Conservation (phyloP, 139 green algal genomes). For the Marvania coccoides region DNA sequence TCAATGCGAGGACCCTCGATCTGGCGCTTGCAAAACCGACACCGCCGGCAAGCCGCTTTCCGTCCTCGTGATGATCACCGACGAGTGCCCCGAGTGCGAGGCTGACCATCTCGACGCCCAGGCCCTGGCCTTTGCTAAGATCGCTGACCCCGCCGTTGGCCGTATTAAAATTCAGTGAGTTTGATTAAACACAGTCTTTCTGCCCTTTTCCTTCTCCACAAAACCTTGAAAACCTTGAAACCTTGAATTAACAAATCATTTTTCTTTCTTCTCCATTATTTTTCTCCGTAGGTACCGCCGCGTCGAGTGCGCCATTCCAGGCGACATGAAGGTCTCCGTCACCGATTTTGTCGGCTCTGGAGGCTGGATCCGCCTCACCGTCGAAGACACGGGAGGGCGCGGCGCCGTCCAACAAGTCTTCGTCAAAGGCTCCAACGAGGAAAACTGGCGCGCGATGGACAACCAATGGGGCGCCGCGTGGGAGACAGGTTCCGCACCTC, state of each 20-base stretch:
- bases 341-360: conserved; percentile 21
- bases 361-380: conserved; percentile 30
- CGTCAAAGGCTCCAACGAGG: conserved; percentile 7
- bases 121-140: conserved; percentile 36
- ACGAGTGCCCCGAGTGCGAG: conserved; percentile 41
- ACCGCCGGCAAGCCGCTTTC: conserved; percentile 2
- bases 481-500: conserved; percentile 22
- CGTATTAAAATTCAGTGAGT: conserved; percentile 4
- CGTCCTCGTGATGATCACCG: conserved; percentile 30
- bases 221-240: too few species aligned
- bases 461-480: conserved; percentile 39
- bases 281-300: conserved; percentile 13
- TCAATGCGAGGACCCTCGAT: conserved; percentile 2
- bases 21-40: conserved; percentile 15
- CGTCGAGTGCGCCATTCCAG: conserved; percentile 29
- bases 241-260: too few species aligned
- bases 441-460: conserved; percentile 22
- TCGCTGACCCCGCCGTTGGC: conserved; percentile 16
- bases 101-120: conserved; percentile 43
- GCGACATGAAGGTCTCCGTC: conserved; percentile 21
- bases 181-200: neutral
- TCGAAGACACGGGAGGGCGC: conserved; percentile 18
- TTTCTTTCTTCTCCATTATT: neutral
- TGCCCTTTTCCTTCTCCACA: too few species aligned
- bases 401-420: conserved; percentile 26